These are phyloP conservation scores for Solanum arcanum DNA, from an alignment of 257 asterid species.

Conservation along the genomic window DNA sequence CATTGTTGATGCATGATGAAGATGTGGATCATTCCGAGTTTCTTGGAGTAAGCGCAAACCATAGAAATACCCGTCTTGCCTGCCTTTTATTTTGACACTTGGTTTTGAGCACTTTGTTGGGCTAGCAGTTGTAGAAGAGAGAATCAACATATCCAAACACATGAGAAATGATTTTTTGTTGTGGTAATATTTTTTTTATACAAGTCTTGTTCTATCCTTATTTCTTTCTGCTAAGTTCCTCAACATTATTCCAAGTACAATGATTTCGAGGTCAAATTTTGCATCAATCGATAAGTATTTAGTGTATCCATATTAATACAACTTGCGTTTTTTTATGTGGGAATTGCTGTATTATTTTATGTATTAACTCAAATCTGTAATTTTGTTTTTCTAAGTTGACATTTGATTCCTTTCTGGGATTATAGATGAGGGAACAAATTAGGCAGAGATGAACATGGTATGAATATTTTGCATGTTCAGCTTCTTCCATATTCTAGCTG, in stretches of 20 bases:
- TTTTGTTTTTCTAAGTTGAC: not conserved
- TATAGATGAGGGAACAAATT: not conserved
- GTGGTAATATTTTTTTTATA: not conserved
- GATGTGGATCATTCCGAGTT: not conserved
- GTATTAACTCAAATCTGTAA: not conserved
- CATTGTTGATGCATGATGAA: not conserved
- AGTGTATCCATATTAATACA: not conserved
- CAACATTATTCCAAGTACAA: not conserved
- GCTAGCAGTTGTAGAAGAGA: not conserved
- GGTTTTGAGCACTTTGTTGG: not conserved
- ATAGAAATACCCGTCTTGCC: not conserved
- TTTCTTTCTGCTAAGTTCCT: not conserved
- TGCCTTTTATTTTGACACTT: not conserved
- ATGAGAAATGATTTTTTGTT: not conserved
- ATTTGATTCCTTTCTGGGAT: not conserved
- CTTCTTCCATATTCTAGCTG: not conserved
- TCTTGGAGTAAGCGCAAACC: not conserved
- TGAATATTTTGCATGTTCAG: not conserved
- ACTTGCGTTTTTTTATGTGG: not conserved
- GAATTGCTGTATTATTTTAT: not conserved
- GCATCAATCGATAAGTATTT: not conserved
- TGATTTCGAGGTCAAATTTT: not conserved
- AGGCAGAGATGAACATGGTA: not conserved
- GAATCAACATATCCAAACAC: not conserved
- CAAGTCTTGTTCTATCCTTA: not conserved